phyloP scores from a whole-genome alignment of 2,329 filamentous ascomycete species.

The Chrysoporthe deuterocubensis region DNA sequence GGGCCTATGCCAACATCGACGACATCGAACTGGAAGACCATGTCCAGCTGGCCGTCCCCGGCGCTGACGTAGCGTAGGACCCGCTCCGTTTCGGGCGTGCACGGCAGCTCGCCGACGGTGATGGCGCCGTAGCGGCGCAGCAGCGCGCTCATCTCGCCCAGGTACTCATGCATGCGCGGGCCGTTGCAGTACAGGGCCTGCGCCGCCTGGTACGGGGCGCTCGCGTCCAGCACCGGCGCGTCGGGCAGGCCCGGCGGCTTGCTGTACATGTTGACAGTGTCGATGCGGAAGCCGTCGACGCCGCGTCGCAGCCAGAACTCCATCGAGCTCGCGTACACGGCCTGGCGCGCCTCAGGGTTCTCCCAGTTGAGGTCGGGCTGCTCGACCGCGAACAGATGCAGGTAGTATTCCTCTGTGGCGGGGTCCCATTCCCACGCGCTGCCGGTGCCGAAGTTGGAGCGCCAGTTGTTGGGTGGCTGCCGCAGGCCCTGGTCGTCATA shows the following conservation, averaged over 20 bases:
- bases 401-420: conserved; percentile 57
- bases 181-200: conserved; percentile 23
- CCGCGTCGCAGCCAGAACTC: conserved; percentile 75
- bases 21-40: conserved; percentile 76
- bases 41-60: conserved; percentile 64
- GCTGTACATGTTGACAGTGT: conserved; percentile 28
- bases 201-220: conserved; percentile 22
- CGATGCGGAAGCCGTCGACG: conserved; percentile 67
- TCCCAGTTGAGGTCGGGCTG: conserved; percentile 84
- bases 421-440: conserved; percentile 56
- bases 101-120: conserved; percentile 28
- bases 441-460: conserved; percentile 37
- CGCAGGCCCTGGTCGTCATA: conserved; percentile 57
- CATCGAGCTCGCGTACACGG: conserved; percentile 67
- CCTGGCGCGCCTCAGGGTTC: conserved; percentile 64
- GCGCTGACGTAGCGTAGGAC: conserved; percentile 25
- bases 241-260: conserved; percentile 24
- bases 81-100: conserved; percentile 21
- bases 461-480: conserved; percentile 65
- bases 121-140: conserved; percentile 27
- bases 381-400: conserved; percentile 70
- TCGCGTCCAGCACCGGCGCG: conserved; percentile 18
- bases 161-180: conserved; percentile 28
- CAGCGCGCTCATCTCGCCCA: conserved; percentile 22
- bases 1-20: conserved; percentile 13